phyloP scores from a whole-genome alignment of 768 basidiomycete species.

The Chalciporus piperatus region DNA sequence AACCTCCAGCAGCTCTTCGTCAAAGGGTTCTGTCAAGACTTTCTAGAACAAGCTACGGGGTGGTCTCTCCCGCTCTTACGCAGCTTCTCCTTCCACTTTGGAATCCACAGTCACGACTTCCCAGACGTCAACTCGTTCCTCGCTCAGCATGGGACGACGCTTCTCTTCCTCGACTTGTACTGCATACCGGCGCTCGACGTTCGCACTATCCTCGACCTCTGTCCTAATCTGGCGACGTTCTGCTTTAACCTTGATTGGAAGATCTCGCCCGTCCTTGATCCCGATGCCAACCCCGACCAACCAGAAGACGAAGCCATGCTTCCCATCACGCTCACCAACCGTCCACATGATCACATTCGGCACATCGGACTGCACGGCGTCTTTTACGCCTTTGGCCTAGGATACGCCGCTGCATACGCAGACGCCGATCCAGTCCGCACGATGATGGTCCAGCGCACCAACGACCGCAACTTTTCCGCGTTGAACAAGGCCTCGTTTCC shows the following conservation, averaged over 20 bases:
- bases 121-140: slow-evolving; percentile 65
- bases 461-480: slow-evolving; percentile 64
- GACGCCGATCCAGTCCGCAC: slow-evolving; percentile 42
- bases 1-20: slow-evolving; percentile 62
- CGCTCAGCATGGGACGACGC: slow-evolving; percentile 49
- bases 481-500: slow-evolving; percentile 56
- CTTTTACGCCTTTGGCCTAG: slow-evolving; percentile 66
- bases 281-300: slow-evolving; percentile 15
- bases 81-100: slow-evolving; percentile 53
- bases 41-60: slow-evolving; percentile 64
- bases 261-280: slow-evolving; percentile 26
- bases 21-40: slow-evolving; percentile 56
- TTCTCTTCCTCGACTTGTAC: slow-evolving; percentile 66
- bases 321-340: slow-evolving; percentile 40
- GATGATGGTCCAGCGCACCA: slow-evolving; percentile 48
- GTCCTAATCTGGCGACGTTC: slow-evolving; percentile 60
- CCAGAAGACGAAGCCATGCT: slow-evolving; percentile 31
- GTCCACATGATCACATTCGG: slow-evolving; percentile 54
- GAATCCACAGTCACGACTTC: slow-evolving; percentile 37
- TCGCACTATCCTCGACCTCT: slow-evolving; percentile 56
- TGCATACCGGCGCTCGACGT: slow-evolving; percentile 57
- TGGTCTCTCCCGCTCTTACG: slow-evolving; percentile 66
- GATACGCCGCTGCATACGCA: slow-evolving; percentile 44
- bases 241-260: slow-evolving; percentile 79
- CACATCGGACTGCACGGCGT: slow-evolving; percentile 71